Conservation (phyloP, 805 yeast species). For the Candida glaebosa region DNA sequence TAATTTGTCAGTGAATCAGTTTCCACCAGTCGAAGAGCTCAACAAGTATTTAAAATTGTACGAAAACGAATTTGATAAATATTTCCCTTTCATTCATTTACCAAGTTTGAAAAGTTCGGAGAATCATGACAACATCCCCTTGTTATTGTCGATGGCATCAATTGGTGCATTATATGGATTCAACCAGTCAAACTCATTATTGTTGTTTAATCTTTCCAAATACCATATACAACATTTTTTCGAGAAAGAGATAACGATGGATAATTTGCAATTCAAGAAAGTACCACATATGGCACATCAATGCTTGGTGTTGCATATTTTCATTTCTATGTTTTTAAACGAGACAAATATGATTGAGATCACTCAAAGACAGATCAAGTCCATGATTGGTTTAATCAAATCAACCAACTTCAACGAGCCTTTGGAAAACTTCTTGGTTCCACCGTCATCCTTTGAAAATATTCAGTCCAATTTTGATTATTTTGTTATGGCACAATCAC, state of each 20-base stretch:
- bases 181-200: constrained; percentile 71
- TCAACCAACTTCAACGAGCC: constrained; percentile 52
- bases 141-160: constrained; percentile 76
- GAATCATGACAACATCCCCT: constrained; percentile 52
- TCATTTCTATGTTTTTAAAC: constrained; percentile 54
- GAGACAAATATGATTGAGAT: constrained; percentile 48
- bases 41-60: constrained; percentile 74
- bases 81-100: constrained; percentile 80
- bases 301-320: constrained; percentile 52
- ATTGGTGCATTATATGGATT: constrained; percentile 86
- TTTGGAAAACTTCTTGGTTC: constrained; percentile 41
- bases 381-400: constrained; percentile 52
- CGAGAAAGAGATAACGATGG: constrained; percentile 47
- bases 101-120: constrained; percentile 48
- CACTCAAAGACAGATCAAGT: constrained; percentile 50
- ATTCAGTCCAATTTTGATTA: constrained; percentile 46
- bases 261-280: constrained; percentile 47
- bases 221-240: constrained; percentile 63
- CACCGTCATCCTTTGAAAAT: constrained; percentile 29
- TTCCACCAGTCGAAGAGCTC: constrained; percentile 74
- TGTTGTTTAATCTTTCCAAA: constrained; percentile 65
- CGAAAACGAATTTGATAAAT: constrained; percentile 73
- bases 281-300: constrained; percentile 57
- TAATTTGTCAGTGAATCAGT: constrained; percentile 53
- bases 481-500: constrained; percentile 51